phyloP scores from a whole-genome alignment of 2,329 filamentous ascomycete genomes.

The Xylariales sp. region DNA sequence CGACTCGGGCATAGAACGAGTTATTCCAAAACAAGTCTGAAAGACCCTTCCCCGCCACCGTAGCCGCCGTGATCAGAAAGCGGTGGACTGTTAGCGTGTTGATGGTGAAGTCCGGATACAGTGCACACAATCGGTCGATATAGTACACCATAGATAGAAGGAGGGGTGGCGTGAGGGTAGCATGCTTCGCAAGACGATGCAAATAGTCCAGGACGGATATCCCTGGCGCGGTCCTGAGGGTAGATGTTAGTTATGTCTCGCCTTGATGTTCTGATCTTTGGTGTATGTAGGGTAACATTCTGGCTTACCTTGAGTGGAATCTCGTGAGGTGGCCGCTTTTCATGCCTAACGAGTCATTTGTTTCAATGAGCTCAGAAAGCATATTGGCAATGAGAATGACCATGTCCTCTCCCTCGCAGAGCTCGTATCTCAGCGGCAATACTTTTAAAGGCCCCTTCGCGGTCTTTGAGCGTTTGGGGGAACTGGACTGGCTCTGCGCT shows the following conservation, averaged over 20 bases:
- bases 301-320: slow-evolving; percentile 80
- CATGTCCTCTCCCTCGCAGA: slow-evolving; percentile 78
- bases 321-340: slow-evolving; percentile 82
- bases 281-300: too few species aligned
- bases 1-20: slow-evolving; percentile 89
- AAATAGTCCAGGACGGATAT: slow-evolving; percentile 95
- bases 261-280: not conserved
- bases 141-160: slow-evolving; percentile 99
- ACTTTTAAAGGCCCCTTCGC: slow-evolving; percentile 49
- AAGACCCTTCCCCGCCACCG: slow-evolving; percentile 91
- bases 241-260: slow-evolving; percentile 9
- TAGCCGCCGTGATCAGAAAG: slow-evolving; percentile 92
- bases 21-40: slow-evolving; percentile 99
- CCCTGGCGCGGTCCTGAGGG: slow-evolving; percentile 62
- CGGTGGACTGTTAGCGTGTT: slow-evolving; percentile 95
- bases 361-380: slow-evolving; percentile 89
- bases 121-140: slow-evolving; percentile 87
- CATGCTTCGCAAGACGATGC: slow-evolving; percentile 86
- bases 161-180: slow-evolving; percentile 86
- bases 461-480: slow-evolving; percentile 50
- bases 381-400: slow-evolving; percentile 90
- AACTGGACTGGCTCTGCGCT: slow-evolving; percentile 27
- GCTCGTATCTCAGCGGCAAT: slow-evolving; percentile 73
- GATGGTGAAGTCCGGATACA: slow-evolving; percentile 94
- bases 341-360: slow-evolving; percentile 85